Conservation (phyloP, 2,329 filamentous ascomycete genomes). For the Phyllosticta capitalensis region DNA sequence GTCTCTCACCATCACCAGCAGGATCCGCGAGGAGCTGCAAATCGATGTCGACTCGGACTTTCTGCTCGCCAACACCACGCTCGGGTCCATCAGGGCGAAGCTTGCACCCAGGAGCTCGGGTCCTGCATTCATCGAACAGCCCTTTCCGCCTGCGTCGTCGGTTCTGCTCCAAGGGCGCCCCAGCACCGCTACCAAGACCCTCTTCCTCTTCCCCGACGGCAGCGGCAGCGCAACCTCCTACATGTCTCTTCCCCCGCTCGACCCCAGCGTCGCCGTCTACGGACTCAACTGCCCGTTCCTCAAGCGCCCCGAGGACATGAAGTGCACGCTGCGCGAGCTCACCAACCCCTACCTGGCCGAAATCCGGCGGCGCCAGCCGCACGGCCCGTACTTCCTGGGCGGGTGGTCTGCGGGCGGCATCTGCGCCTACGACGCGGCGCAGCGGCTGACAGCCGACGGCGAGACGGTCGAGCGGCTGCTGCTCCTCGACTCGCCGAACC, state of each 20-base stretch:
- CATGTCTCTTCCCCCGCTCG: slow-evolving; percentile 29
- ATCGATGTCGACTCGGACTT: neutral
- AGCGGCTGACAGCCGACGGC: slow-evolving; percentile 15
- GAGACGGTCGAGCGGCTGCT: slow-evolving; percentile 19
- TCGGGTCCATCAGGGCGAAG: neutral
- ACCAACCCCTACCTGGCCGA: slow-evolving; percentile 33
- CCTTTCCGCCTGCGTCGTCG: slow-evolving; percentile 15
- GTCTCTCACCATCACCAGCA: slow-evolving; percentile 17
- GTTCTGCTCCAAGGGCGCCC: slow-evolving; percentile 39
- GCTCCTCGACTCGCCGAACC: slow-evolving; percentile 23
- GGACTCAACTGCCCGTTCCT: slow-evolving; percentile 39
- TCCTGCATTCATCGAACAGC: neutral
- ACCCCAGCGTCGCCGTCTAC: slow-evolving; percentile 40
- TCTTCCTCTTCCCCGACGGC: slow-evolving; percentile 42
- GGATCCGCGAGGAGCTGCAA: slow-evolving; percentile 16
- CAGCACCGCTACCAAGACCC: slow-evolving; percentile 18
- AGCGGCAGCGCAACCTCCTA: slow-evolving; percentile 38
- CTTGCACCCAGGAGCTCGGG: neutral
- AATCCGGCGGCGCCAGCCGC: slow-evolving; percentile 38
- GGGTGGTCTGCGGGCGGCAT: slow-evolving; percentile 74
- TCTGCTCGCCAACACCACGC: neutral
- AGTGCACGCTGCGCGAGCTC: slow-evolving; percentile 23
- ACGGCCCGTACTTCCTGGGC: slow-evolving; percentile 53
- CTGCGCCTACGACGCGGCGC: slow-evolving; percentile 43
- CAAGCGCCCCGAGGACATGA: slow-evolving; percentile 21